Evolutionary conservation across 805 yeast genomes (phyloP).

Genomic region (Wickerhamiella azymoides): DNA sequence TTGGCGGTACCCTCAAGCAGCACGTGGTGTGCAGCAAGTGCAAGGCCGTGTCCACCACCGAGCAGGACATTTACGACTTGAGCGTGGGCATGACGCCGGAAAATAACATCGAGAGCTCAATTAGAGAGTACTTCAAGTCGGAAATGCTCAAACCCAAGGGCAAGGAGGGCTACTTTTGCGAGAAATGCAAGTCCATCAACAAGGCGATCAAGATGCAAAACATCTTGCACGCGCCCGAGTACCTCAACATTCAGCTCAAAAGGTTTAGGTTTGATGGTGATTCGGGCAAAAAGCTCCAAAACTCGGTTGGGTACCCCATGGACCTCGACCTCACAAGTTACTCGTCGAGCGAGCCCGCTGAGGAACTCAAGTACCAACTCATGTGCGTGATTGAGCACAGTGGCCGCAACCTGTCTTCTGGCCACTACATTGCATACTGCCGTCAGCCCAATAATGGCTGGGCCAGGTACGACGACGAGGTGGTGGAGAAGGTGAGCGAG

Average conservation of each 20-base stretch:
- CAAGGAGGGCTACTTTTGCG: constrained; percentile 57
- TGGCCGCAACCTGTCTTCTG: constrained; percentile 82
- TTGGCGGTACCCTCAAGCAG: constrained; percentile 83
- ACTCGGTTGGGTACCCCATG: constrained; percentile 69
- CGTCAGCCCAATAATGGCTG: constrained; percentile 85
- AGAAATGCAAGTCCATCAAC: constrained; percentile 63
- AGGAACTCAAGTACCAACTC: constrained; percentile 52
- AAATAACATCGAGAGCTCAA: constrained; percentile 52
- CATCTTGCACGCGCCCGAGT: constrained; percentile 76
- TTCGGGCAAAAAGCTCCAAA: constrained; percentile 64
- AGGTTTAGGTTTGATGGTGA: constrained; percentile 65
- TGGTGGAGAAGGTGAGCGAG: constrained; percentile 59
- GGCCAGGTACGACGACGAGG: constrained; percentile 92
- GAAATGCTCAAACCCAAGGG: constrained; percentile 43
- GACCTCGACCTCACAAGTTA: constrained; percentile 57
- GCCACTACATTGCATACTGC: constrained; percentile 86
- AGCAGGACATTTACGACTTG: constrained; percentile 87
- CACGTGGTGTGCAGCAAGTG: constrained; percentile 73
- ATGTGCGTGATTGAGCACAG: constrained; percentile 83
- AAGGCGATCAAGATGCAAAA: constrained; percentile 63
- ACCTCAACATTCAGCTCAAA: constrained; percentile 73
- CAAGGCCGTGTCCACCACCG: constrained; percentile 69
- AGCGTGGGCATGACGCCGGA: constrained; percentile 47
- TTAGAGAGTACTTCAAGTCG: constrained; percentile 68
- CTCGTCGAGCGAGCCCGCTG: constrained; percentile 17